phyloP scores from a whole-genome alignment of 1,284 basidiomycete genomes.

The Chondrostereum purpureum region DNA sequence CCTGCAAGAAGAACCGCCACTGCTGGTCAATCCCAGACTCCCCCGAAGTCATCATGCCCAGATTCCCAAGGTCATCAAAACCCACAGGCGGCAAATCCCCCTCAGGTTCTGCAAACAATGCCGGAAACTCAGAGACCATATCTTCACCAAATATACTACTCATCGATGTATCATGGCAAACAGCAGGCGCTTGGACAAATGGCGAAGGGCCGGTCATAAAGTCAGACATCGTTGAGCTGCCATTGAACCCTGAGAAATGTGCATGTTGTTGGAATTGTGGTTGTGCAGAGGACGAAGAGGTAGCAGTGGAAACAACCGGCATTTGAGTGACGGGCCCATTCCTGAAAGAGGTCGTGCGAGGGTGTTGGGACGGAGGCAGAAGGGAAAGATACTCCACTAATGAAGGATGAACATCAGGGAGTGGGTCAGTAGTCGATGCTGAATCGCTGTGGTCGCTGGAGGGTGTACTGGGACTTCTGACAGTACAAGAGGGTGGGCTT shows the following conservation, averaged over 20 bases:
- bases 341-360: conserved; percentile 12
- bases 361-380: conserved; percentile 25
- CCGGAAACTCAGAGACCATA: background rate
- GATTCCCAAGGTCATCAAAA: conserved; percentile 13
- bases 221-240: no score
- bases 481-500: conserved; percentile 4
- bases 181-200: background rate
- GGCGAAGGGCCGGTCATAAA: no score
- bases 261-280: conserved; percentile 5
- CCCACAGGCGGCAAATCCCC: background rate
- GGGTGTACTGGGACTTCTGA: conserved; percentile 18
- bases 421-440: conserved; percentile 16
- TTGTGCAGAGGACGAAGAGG: conserved; percentile 10
- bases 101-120: background rate
- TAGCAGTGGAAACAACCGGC: no score
- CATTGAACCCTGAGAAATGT: no score
- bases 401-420: conserved; percentile 54
- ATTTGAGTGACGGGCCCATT: conserved; percentile 1
- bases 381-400: conserved; percentile 40
- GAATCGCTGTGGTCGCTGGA: conserved; percentile 16
- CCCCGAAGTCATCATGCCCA: conserved; percentile 42
- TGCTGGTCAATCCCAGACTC: conserved; percentile 51
- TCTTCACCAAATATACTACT: background rate
- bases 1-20: conserved; percentile 50
- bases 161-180: background rate